Evolutionary conservation across 768 basidiomycete species (phyloP), one percentile per base, ranked within the genome.

Genomic region (Lentinula sp.): DNA sequence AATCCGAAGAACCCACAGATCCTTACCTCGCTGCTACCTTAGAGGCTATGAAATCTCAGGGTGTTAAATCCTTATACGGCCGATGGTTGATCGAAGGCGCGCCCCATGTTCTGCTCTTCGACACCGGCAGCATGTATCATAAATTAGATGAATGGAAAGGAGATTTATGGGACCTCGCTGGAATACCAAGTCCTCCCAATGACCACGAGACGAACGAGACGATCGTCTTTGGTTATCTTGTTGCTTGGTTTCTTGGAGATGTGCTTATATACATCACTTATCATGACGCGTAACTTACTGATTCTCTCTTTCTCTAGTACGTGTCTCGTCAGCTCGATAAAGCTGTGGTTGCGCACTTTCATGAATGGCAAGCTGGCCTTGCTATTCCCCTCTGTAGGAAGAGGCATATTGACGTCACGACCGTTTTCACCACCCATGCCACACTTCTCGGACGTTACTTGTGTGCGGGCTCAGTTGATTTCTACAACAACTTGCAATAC

Each of bases 191-290:
- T 49, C 97, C 97, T 16, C 93, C 95, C 1, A 92, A 92, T 67
- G 96, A 99, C 73, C 88, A 91, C 70, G 96, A 99, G 74, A 99
- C 97, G 23, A 99, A 99, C 80, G 96, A 99, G 70, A 89, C 95
- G 23, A 95, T 99, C 72, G 80, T 98, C 59, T 95, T 98, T 75
- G 96, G 96, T 13, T 99, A 99, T 73, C 86, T 99, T 64, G 91
- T 96, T 57, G 95, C 96, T 5, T 99, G 97, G 96, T 98, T 99
- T 80, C 82, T 99, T n/a, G 96, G 96, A 67, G 96, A 99, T 79
- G 94, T 93, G 62, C 28, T 64, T 65, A 59, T 23, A 48, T 48
- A 56, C 35, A 21, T 50, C 51, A 16, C 61, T 31, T 50, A 32
- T 59, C 45, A 23, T 32, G 31, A 57, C 34, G 37, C 54, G 52